Base-by-base conservation (phyloP, 1,284 basidiomycete species). In the Heliocybe sulcata region DNA sequence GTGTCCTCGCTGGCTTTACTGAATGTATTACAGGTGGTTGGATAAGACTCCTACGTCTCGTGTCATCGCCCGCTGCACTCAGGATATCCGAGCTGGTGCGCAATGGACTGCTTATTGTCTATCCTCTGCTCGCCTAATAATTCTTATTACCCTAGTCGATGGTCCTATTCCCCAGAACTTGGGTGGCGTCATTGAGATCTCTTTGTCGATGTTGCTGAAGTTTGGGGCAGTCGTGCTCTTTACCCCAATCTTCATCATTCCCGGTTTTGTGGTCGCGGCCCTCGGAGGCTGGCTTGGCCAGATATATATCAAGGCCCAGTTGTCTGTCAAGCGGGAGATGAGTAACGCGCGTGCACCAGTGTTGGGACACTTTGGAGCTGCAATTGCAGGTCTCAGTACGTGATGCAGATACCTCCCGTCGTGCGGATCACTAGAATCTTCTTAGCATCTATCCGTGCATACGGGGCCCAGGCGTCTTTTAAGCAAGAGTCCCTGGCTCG, bases 321-420 rank as follows among this genome's bases (percentile, higher is more conserved):
- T 91, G 25, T 81, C 83, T 12, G 85, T 90, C 49, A 92, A 91
- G 63, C 77, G 84, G n/a, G 82, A 87, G 64, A 83, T 83, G 83
- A 82, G 79, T 38, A 87, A 87, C 66, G 79, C 83, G 8, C 79
- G 76, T 57, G 75, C 82, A 2, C 87, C 87, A 0, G 78, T 90
- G 6, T 74, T 87, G 55, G 82, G 81, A 48, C 83, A 87, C 62
- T 87, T 92, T 61, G 82, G 84, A 14, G 80, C 85, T 23, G 80
- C 85, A 0, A 77, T 90, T 35, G 68, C 77, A 14, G 89, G 90
- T 26, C 72, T 92, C 33, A 72, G 83, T 86, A 59, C 54, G 77
- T 29, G 33, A n/a, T n/a, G 26, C 6, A 12, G 35, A 14, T 3
- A 42, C 19, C n/a, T 3, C 38, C 6, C 16, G 38, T 20, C 8